Base-by-base conservation (phyloP, 129 eudicot species). In the Ambrosia trifida region DNA sequence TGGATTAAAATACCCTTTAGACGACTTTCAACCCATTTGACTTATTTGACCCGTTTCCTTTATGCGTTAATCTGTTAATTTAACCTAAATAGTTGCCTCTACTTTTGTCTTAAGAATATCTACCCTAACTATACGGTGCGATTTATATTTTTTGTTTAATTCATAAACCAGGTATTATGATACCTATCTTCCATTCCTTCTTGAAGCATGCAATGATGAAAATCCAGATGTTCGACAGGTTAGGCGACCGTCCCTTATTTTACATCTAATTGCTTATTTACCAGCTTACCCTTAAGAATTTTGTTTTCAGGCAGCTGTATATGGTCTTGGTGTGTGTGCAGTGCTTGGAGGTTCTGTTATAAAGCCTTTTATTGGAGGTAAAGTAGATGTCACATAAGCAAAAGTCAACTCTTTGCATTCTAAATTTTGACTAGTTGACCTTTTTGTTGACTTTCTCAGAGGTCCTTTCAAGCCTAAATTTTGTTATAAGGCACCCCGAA, bases 241-340 rank as follows among this genome's bases (percentile, higher is more conserved):
- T 32, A 67, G 88, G 52, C 63, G 45, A 56, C 52, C 18, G 4
- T 20, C 32, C 41, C 33, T 35, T 12, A 20, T 52, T 83, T 45
- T 35, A 6, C 44, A 1, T 50, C 46, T 8, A 33, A 31, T 70
- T 67, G 47, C 58, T 70, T 18, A n/a, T 18, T 51, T 31, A 16
- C 44, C 7, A 40, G 6, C 44, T 69, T 35, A 47, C 33, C 44
- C 66, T 24, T 11, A 59, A 3, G 20, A 14, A 17, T 49, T 13
- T 14, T 66, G 28, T 59, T 53, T 19, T 68, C 89, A 95, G 99
- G 99, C 99, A 33, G 99, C 99, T 73, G 99, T 95, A 5, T 95
- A 95, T 83, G 99, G 99, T 61, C 99, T 95, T 78, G 99, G 99
- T 12, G 97, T 95, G 19, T 95, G 99, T 70, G 97, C 99, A n/a